Evolutionary conservation across 805 yeast species (phyloP), one percentile per base, ranked within the genome.

Genomic region (Yamadazyma scolyti): DNA sequence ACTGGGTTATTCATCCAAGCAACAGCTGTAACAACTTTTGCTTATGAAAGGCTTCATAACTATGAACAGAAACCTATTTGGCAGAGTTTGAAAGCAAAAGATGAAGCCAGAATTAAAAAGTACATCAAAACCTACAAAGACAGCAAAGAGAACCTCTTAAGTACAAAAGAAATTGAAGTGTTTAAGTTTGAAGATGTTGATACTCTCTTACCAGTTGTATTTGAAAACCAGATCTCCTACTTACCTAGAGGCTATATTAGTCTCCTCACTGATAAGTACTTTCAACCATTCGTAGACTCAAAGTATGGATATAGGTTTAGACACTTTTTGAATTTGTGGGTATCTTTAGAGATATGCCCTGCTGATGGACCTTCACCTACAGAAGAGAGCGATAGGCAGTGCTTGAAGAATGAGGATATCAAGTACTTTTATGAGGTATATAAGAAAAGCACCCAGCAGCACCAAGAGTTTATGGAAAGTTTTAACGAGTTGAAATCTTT

Each of bases 1-100:
- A 62, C 77, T 5, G 71, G 71, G 1, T 42, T 56, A 25, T 65
- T 58, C 36, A 50, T 65, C 21, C 67, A 62, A 33, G 65, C 55
- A 25, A 59, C 64, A 6, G 70, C 57, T 0, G 43, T 65, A 28
- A 59, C 68, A 1, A 35, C 58, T 4, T 37, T 36, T 17, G 35
- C 17, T 33, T 41, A 38, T 25, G 43, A 41, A 25, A 38, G 23
- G 12, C 28, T 41, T n/a, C 20, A 16, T 22, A 34, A 27, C 19
- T 48, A 61, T 15, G 39, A 52, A 21, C 47, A 58, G 9, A 36
- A 37, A 21, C 44, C 58, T n/a, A 9, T 40, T 22, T 31, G 34
- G 12, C 43, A 36, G 30, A 44, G 41, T 35, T 37, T 33, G 16
- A 16, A 26, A 10, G 42, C 31, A 12, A 14, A 12, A 4, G 44